A percentile compares a stretch with the other conserved stretches of the same genome.
Conservation (phyloP, 2,329 filamentous ascomycete genomes). For the Penicillium sp. region DNA sequence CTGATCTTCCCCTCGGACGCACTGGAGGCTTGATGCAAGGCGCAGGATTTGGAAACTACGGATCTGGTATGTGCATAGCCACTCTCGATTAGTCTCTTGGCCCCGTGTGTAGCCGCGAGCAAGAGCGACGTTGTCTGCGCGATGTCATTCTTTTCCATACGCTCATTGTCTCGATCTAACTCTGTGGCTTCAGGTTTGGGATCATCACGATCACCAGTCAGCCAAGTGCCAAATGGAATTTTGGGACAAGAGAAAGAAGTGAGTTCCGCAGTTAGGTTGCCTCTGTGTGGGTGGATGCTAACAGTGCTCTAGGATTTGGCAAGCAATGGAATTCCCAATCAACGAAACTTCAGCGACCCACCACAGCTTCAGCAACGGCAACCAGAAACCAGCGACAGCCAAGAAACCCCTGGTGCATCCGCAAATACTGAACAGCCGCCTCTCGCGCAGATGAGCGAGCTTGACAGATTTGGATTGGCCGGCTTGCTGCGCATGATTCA, state of each 20-base stretch:
- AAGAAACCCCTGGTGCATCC: conserved; percentile 36
- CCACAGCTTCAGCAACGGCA: conserved; percentile 39
- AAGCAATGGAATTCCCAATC: conserved; percentile 35
- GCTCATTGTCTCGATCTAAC: neutral
- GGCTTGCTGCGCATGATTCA: conserved; percentile 62
- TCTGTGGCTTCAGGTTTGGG: conserved; percentile 32
- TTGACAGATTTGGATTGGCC: conserved; percentile 61
- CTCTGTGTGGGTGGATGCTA: conserved; percentile 13
- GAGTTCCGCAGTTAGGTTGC: conserved; percentile 10
- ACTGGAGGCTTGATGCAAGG: conserved; percentile 54
- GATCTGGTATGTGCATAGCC: conserved; percentile 34
- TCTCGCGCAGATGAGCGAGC: conserved; percentile 60
- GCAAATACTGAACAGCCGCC: conserved; percentile 43
- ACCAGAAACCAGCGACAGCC: conserved; percentile 37
- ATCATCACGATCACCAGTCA: conserved; percentile 45
- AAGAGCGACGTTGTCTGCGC: neutral
- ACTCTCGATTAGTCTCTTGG: neutral
- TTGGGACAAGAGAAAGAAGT: conserved; percentile 47
- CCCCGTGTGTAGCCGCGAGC: neutral
- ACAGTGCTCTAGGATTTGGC: conserved; percentile 37
- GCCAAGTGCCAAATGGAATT: conserved; percentile 46
- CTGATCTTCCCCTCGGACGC: conserved; percentile 54
- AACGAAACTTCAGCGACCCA: conserved; percentile 34
- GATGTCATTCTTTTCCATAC: neutral
- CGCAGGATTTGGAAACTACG: conserved; percentile 47